Evolutionary conservation across 1,284 basidiomycete genomes (phyloP).

Genomic region (Ganoderma meredithae): DNA sequence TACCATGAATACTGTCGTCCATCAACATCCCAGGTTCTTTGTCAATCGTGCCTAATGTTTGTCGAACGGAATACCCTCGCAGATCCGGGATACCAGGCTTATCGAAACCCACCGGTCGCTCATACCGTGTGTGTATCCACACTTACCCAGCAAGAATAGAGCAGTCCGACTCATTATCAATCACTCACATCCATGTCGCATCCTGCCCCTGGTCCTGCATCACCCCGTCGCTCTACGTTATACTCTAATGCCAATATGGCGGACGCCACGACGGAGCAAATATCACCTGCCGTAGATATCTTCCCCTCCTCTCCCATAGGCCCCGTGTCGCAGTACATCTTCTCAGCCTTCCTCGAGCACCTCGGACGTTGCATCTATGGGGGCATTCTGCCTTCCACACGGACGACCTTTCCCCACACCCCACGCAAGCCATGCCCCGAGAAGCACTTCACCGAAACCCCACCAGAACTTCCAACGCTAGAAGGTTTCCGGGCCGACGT

Average conservation of each 20-base stretch:
- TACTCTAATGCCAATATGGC: not conserved
- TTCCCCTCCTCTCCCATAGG: constrained; percentile 37
- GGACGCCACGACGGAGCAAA: not conserved
- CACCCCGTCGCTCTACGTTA: not conserved
- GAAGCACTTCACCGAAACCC: constrained; percentile 38
- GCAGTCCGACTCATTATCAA: not conserved
- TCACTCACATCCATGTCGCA: not conserved
- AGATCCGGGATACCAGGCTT: not conserved
- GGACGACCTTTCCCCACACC: constrained; percentile 44
- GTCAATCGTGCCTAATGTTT: not conserved
- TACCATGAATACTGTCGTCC: not conserved
- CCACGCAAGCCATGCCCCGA: constrained; percentile 38
- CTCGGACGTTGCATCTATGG: constrained; percentile 71
- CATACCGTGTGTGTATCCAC: not conserved
- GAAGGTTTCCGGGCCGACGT: constrained; percentile 66
- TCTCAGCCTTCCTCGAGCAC: constrained; percentile 70
- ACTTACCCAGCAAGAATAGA: too few species aligned
- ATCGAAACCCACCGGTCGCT: not conserved
- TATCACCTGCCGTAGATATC: constrained; percentile 35
- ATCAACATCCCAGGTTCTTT: not conserved
- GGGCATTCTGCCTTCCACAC: constrained; percentile 56
- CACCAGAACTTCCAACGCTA: constrained; percentile 33
- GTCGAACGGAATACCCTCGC: constrained; percentile 3
- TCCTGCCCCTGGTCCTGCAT: not conserved
- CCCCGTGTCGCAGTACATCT: constrained; percentile 47